phyloP scores from a whole-genome alignment of 306 rosid genomes.

The Citrullus colocynthis region DNA sequence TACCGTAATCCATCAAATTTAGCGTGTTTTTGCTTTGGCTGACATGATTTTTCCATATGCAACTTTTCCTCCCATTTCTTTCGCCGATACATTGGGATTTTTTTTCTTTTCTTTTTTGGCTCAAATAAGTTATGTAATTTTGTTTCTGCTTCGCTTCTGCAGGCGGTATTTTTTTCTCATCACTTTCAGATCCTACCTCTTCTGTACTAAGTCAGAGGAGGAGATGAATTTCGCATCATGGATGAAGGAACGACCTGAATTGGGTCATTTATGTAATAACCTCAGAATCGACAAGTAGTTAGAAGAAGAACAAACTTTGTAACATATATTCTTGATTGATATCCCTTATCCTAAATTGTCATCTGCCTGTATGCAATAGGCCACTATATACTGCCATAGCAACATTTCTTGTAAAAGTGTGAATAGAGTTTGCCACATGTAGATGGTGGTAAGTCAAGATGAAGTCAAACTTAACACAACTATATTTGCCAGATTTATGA shows the following conservation, averaged over 20 bases:
- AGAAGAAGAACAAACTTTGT: neutral
- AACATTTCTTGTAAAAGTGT: neutral
- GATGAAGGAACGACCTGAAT: constrained; percentile 91
- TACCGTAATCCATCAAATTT: neutral
- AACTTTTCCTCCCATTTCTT: neutral
- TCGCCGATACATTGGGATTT: neutral
- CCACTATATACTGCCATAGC: neutral
- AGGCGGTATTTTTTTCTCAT: constrained; percentile 79
- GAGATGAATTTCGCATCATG: constrained; percentile 38
- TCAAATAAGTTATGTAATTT: neutral
- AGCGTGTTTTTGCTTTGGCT: neutral
- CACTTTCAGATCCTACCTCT: constrained; percentile 80
- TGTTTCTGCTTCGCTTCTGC: constrained; percentile 11
- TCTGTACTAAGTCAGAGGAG: constrained; percentile 36
- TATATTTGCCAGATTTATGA: neutral
- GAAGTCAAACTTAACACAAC: neutral
- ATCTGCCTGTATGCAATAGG: neutral
- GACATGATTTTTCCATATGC: neutral
- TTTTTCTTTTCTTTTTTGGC: neutral
- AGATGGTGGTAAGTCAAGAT: neutral
- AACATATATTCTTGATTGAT: neutral
- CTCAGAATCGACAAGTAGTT: constrained; percentile 60
- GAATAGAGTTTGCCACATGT: neutral
- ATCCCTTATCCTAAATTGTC: neutral
- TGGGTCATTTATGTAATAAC: constrained; percentile 76